Conservation (phyloP, 2,329 filamentous ascomycete species). For the Beauveria varroae region DNA sequence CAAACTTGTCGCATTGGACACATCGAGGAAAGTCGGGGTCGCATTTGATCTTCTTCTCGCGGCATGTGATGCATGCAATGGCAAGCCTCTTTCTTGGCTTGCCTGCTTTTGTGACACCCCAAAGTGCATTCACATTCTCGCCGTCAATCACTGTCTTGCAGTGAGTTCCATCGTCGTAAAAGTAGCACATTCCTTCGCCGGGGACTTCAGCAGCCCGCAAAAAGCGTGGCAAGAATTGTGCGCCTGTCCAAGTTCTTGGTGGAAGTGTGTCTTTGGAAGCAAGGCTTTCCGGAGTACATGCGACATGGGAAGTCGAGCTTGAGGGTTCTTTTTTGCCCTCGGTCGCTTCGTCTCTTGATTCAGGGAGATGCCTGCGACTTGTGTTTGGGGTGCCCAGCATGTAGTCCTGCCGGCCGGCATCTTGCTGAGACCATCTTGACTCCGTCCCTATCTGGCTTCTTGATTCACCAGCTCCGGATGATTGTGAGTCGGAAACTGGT, state of each 20-base stretch:
- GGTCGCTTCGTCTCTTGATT: conserved; percentile 24
- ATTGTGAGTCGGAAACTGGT: conserved; percentile 37
- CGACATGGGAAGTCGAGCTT: conserved; percentile 21
- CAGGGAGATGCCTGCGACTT: conserved; percentile 27
- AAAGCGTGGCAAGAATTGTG: conserved; percentile 59
- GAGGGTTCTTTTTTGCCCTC: conserved; percentile 20
- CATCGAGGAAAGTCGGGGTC: conserved; percentile 83
- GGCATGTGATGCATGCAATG: conserved; percentile 86
- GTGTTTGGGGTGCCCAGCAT: conserved; percentile 35
- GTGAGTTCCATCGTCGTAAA: conserved; percentile 78
- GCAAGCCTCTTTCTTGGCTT: conserved; percentile 87
- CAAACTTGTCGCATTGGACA: conserved; percentile 87
- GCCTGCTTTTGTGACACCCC: conserved; percentile 90
- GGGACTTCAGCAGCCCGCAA: conserved; percentile 59
- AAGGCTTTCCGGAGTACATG: conserved; percentile 24
- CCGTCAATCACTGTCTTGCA: conserved; percentile 81
- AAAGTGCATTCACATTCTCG: conserved; percentile 79
- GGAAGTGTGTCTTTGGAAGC: conserved; percentile 53
- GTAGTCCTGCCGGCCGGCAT: conserved; percentile 38
- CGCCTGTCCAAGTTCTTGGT: conserved; percentile 63
- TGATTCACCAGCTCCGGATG: conserved; percentile 35
- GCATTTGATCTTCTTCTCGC: conserved; percentile 97
- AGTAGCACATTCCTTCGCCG: conserved; percentile 74
- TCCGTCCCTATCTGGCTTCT: conserved; percentile 28
- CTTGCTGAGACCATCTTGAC: conserved; percentile 33